A percentile compares a stretch with the other conserved stretches of the same genome.
Conservation (phyloP, 495 filamentous ascomycete genomes). For the Daldinia decipiens region DNA sequence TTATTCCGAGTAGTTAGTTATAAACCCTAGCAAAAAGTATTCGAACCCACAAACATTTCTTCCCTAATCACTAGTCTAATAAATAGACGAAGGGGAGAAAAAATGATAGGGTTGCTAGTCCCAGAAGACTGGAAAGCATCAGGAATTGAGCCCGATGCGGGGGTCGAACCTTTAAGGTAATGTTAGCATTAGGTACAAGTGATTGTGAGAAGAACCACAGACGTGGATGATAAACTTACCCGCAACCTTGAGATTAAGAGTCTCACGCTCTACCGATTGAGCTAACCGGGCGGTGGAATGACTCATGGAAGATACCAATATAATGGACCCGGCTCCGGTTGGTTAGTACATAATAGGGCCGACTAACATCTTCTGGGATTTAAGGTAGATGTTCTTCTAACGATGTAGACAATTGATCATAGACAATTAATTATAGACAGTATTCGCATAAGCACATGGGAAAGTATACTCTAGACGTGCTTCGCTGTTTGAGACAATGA, state of each 20-base stretch:
- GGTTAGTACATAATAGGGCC: background rate
- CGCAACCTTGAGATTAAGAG: constrained; percentile 81
- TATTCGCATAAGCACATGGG: too few species aligned
- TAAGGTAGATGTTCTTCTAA: too few species aligned
- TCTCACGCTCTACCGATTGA: constrained; percentile 88
- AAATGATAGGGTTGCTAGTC: constrained; percentile 20
- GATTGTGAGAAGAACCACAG: background rate
- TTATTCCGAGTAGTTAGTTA: background rate
- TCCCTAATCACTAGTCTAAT: background rate
- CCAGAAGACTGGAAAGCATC: constrained; percentile 42
- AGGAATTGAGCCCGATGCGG: constrained; percentile 57
- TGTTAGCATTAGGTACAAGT: background rate
- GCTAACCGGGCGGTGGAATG: constrained; percentile 63
- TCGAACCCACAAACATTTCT: background rate
- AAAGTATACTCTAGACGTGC: too few species aligned
- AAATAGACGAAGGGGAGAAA: constrained; percentile 13
- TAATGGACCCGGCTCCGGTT: background rate
- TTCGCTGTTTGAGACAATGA: background rate
- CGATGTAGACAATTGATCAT: too few species aligned
- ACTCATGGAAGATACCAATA: background rate
- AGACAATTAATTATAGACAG: too few species aligned
- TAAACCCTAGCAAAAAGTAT: background rate
- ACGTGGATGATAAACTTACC: constrained; percentile 46
- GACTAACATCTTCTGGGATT: too few species aligned
- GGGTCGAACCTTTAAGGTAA: constrained; percentile 48